Evolutionary conservation across 164 flowering plant species (phyloP).

Genomic region (Protea cynaroides): DNA sequence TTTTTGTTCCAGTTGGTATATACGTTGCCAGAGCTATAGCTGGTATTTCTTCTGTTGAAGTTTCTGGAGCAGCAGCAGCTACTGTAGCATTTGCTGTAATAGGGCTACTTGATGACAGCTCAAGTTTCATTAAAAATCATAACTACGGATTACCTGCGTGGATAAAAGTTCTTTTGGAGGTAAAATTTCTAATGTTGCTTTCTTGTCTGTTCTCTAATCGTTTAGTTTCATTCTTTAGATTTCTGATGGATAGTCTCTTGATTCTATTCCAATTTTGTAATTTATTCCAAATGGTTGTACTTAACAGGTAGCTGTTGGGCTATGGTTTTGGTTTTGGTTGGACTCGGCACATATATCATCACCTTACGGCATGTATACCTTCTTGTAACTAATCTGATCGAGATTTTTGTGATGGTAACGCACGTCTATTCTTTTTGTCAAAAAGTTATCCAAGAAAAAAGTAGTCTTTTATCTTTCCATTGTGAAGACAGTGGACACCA

Average conservation of each 20-base stretch:
- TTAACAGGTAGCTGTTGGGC: conserved; percentile 67
- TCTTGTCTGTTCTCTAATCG: neutral
- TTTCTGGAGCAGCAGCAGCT: conserved; percentile 55
- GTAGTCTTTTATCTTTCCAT: too few relatives aligned
- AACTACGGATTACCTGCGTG: conserved; percentile 50
- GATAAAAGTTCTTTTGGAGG: conserved; percentile 56
- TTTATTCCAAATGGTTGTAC: conserved; percentile 8
- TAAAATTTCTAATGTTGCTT: conserved; percentile 11
- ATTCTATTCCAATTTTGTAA: conserved; percentile 6
- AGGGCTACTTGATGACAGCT: conserved; percentile 69
- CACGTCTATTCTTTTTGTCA: conserved; percentile 16
- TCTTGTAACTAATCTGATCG: conserved; percentile 64
- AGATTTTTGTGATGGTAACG: conserved; percentile 65
- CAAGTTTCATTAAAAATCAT: conserved; percentile 41
- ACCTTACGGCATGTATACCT: conserved; percentile 92
- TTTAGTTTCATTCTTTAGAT: neutral
- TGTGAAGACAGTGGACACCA: too few relatives aligned
- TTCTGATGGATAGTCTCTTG: neutral
- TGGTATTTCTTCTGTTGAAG: conserved; percentile 66
- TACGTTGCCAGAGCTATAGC: conserved; percentile 47
- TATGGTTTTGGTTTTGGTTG: conserved; percentile 74
- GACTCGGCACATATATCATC: conserved; percentile 49
- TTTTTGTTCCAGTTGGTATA: conserved; percentile 76
- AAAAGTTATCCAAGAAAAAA: too few relatives aligned
- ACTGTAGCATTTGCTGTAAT: conserved; percentile 69